These are phyloP conservation scores for Scheffersomyces ergatensis DNA, from an alignment of 805 yeast genomes.

Conservation along the genomic window DNA sequence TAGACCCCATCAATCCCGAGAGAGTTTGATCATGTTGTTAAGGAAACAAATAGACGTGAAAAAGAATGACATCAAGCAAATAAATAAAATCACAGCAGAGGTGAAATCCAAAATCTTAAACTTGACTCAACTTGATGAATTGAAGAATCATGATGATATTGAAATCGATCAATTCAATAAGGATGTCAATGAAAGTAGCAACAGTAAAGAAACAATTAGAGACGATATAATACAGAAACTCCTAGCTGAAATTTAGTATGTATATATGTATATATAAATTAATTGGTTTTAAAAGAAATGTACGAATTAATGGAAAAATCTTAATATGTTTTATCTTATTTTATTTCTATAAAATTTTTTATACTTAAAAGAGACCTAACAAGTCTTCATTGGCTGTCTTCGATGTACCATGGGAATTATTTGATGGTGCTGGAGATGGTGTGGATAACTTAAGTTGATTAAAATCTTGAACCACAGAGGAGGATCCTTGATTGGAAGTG, in stretches of 20 bases:
- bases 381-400: slow-evolving; percentile 24
- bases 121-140: slow-evolving; percentile 12
- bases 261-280: neutral
- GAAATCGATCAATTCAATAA: neutral
- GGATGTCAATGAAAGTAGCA: neutral
- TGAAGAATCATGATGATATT: neutral
- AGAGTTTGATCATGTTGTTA: slow-evolving; percentile 73
- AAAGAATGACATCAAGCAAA: slow-evolving; percentile 47
- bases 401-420: no score
- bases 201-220: slow-evolving; percentile 1
- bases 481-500: slow-evolving; percentile 8
- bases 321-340: no score
- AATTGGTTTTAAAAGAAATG: neutral
- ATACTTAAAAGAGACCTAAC: slow-evolving; percentile 33
- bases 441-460: slow-evolving; percentile 9
- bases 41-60: slow-evolving; percentile 69
- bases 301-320: no score
- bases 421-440: neutral
- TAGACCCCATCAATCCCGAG: slow-evolving; percentile 93
- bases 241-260: slow-evolving; percentile 3
- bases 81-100: slow-evolving; percentile 38
- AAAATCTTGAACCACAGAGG: slow-evolving; percentile 8
- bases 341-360: no score
- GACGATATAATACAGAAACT: slow-evolving; percentile 9
- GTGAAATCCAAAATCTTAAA: slow-evolving; percentile 35